A percentile compares a stretch with the other conserved stretches of the same genome.
phyloP scores from a whole-genome alignment of 257 asterid species.

The Forsythia viridissima region DNA sequence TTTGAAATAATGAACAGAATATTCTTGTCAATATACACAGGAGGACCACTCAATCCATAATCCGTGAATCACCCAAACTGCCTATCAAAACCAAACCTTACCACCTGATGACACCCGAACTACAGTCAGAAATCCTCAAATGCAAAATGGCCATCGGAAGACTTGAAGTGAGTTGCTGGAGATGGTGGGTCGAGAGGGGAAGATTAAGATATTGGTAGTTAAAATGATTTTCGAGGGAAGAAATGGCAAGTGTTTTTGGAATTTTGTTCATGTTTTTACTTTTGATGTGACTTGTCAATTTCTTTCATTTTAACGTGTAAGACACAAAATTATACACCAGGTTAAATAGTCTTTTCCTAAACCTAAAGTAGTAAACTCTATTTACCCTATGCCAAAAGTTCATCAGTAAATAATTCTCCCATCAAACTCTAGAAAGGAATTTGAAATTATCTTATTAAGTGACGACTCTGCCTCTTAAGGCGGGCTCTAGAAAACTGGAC shows the following conservation, averaged over 20 bases:
- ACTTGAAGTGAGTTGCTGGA: background rate
- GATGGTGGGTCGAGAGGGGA: background rate
- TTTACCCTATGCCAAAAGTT: too few species aligned
- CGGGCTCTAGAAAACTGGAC: background rate
- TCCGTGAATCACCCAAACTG: background rate
- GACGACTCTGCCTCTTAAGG: background rate
- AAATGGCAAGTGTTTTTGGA: background rate
- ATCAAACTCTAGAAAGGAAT: too few species aligned
- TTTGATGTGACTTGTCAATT: background rate
- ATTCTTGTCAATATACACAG: background rate
- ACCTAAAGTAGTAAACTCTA: background rate
- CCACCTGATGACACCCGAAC: background rate
- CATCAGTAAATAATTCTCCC: too few species aligned
- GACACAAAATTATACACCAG: background rate
- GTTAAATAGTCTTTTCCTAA: background rate
- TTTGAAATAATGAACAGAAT: background rate
- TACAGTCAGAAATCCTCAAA: background rate
- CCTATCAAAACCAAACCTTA: conserved; percentile 3
- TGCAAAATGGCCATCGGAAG: background rate
- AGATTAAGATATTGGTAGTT: background rate
- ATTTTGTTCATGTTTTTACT: background rate
- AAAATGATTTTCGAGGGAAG: background rate
- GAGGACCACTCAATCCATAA: background rate
- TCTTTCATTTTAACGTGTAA: background rate
- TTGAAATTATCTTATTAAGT: too few species aligned